These are phyloP conservation scores for Mariannaea elegans DNA, from an alignment of 2,329 filamentous ascomycete genomes.

Conservation along the genomic window DNA sequence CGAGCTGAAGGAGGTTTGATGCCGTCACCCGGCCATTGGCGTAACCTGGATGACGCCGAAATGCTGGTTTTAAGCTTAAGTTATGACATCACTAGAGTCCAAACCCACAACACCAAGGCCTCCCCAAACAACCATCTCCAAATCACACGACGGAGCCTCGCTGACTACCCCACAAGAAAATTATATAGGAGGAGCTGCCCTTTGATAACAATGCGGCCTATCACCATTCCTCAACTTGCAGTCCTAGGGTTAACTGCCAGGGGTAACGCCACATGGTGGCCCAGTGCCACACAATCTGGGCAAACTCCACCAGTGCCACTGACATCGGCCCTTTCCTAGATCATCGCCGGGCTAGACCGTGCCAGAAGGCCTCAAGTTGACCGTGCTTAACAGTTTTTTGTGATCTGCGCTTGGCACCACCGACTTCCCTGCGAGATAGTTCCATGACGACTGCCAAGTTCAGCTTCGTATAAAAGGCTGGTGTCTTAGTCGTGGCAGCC, in stretches of 20 bases:
- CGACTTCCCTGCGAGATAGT: conserved; percentile 17
- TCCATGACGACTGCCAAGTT: conserved; percentile 44
- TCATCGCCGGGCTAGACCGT: conserved; percentile 18
- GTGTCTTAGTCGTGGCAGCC: conserved; percentile 18
- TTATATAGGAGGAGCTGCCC: not conserved
- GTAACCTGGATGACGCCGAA: conserved; percentile 18
- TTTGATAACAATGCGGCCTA: not conserved
- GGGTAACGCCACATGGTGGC: conserved; percentile 18
- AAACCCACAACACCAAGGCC: not conserved
- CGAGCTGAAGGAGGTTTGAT: conserved; percentile 26
- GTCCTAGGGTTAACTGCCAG: not conserved
- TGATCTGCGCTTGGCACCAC: conserved; percentile 25
- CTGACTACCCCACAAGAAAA: conserved; percentile 3
- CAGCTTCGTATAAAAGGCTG: conserved; percentile 5
- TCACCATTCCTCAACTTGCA: not conserved
- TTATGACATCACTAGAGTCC: conserved; percentile 33
- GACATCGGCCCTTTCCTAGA: conserved; percentile 39
- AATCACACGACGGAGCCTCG: not conserved
- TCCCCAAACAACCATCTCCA: not conserved
- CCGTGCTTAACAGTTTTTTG: conserved; percentile 5
- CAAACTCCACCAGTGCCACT: conserved; percentile 33
- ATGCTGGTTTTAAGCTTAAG: conserved; percentile 36
- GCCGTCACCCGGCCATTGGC: conserved; percentile 24
- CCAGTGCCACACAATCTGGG: not conserved
- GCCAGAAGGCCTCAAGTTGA: not conserved